Conservation (phyloP, 805 yeast genomes). For the Wickerhamiella brachini region DNA sequence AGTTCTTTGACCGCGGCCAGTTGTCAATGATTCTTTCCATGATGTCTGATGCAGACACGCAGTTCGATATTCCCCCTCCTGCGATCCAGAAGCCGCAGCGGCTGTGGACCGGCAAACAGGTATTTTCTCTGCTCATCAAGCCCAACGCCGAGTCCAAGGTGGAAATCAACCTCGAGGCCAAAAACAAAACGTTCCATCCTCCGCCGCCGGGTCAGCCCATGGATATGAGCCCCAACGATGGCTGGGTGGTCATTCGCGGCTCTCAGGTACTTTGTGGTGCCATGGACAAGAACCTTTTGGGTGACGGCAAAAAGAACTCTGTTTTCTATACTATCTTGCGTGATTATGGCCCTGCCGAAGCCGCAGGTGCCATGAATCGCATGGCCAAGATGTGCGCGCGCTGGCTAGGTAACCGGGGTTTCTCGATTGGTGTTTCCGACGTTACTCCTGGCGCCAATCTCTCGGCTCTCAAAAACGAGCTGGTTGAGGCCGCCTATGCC, state of each 20-base stretch:
- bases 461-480: constrained; percentile 61
- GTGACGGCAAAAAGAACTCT: constrained; percentile 96
- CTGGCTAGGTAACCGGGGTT: constrained; percentile 86
- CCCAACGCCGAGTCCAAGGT: constrained; percentile 72
- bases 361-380: constrained; percentile 92
- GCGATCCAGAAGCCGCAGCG: constrained; percentile 76
- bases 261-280: constrained; percentile 82
- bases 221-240: constrained; percentile 97
- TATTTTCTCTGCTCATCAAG: constrained; percentile 71
- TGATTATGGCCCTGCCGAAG: constrained; percentile 94
- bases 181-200: constrained; percentile 75
- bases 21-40: constrained; percentile 71
- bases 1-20: constrained; percentile 79
- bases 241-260: constrained; percentile 80
- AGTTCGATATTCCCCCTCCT: constrained; percentile 93
- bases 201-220: constrained; percentile 60
- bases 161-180: constrained; percentile 82
- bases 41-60: constrained; percentile 88
- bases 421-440: constrained; percentile 93
- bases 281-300: constrained; percentile 91
- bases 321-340: constrained; percentile 89
- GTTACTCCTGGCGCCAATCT: constrained; percentile 84
- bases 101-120: constrained; percentile 97
- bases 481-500: constrained; percentile 81
- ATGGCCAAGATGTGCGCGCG: constrained; percentile 99